Base-by-base conservation (phyloP, 2,329 filamentous ascomycete genomes). In the Hypoxylon sp. region DNA sequence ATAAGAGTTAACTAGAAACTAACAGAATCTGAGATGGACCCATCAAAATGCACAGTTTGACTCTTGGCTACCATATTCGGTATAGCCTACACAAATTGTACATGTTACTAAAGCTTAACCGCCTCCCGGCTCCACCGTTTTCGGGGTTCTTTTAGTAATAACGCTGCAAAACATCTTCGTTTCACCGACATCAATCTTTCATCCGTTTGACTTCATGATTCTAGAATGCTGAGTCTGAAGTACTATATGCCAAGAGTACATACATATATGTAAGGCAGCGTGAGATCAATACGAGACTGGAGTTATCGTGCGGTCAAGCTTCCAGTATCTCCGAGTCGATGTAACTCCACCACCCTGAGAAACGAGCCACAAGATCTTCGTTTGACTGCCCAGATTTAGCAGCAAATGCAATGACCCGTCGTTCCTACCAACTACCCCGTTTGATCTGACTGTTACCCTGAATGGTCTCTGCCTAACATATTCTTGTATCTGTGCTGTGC, bases 61-160 rank as follows among this genome's bases (percentile, higher is more conserved):
- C 59, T 71, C 74, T 76, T 75, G 74, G 74, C 74, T 74, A 65
- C 74, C 64, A 2, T 13, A 71, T 74, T 3, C n/a, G 69, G 74
- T 37, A 67, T 71, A 73, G 71, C 24, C 14, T 60, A 33, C 8
- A 26, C 51, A 53, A 64, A 31, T 50, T 60, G 53, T 61, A 33
- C 54, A 55, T 64, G 33, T 35, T 29, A 52, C 19, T 14, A 54
- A 53, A 55, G 29, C 31, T 63, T 48, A 66, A 66, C 50, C 29
- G 48, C 37, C 51, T 47, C 31, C 26, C 37, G n/a, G 44, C 46
- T 65, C 60, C 63, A 62, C 61, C 19, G 37, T 8, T 46, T 63
- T 63, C n/a, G 35, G 44, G 48, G 50, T 53, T 26, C 53, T 62
- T 59, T 70, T 59, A 63, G 50, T 60, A 62, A 67, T 61, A 22